These are phyloP conservation scores for Silene latifolia DNA, from an alignment of 148 eudicot species.

Conservation along the genomic window DNA sequence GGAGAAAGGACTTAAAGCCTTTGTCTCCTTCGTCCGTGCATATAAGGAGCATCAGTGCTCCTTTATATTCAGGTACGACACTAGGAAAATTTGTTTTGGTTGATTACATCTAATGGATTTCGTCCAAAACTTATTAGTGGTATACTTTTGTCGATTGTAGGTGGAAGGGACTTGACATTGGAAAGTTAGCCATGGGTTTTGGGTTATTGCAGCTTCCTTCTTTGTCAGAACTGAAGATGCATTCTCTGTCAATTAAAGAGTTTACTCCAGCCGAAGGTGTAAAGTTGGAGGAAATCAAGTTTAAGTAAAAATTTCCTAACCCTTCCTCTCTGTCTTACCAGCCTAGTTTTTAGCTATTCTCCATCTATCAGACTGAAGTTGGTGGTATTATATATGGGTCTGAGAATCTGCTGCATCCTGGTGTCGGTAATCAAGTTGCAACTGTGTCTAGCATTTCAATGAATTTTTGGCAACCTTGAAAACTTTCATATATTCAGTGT, in stretches of 20 bases:
- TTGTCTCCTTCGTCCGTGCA: constrained; percentile 83
- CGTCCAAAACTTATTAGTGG: constrained; percentile 2
- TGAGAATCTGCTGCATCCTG: too few species aligned
- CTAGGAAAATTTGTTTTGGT: neutral
- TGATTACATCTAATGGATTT: neutral
- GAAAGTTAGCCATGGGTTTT: constrained; percentile 90
- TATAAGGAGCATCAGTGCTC: constrained; percentile 90
- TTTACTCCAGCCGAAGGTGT: constrained; percentile 65
- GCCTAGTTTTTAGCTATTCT: neutral
- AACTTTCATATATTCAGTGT: too few species aligned
- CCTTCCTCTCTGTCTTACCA: constrained; percentile 3
- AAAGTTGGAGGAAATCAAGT: constrained; percentile 77
- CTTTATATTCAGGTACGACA: constrained; percentile 60
- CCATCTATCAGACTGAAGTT: neutral
- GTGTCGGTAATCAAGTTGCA: too few species aligned
- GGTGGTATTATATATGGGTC: neutral
- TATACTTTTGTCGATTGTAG: constrained; percentile 20
- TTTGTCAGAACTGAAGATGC: constrained; percentile 69
- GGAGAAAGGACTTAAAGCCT: constrained; percentile 87
- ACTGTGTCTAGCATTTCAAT: too few species aligned
- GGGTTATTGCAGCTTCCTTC: constrained; percentile 86
- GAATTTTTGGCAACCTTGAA: too few species aligned
- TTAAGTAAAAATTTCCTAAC: constrained; percentile 47
- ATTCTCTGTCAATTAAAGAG: constrained; percentile 63
- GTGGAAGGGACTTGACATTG: constrained; percentile 88